Conservation (phyloP, 176 grass and related monocot genomes). For the Olyra latifolia region DNA sequence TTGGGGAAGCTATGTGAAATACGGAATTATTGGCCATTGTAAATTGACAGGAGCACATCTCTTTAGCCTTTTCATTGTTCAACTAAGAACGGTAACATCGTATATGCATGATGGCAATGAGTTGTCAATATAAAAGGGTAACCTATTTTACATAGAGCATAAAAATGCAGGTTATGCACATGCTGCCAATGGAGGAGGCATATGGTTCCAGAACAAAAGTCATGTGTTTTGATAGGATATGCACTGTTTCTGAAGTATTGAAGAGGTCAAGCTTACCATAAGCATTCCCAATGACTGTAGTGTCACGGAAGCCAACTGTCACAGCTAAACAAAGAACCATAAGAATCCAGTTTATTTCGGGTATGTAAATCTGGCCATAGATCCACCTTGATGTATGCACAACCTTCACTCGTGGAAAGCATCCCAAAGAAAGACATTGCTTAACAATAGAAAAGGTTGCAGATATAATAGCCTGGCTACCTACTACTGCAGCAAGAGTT, state of each 20-base stretch:
- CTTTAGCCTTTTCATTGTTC: background rate
- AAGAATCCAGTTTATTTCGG: conserved; percentile 82
- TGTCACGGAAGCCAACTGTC: conserved; percentile 59
- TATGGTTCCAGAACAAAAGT: background rate
- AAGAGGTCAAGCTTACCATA: conserved; percentile 62
- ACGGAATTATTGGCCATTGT: background rate
- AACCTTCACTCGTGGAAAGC: conserved; percentile 74
- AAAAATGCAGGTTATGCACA: background rate
- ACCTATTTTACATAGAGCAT: background rate
- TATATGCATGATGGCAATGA: background rate
- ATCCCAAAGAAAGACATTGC: conserved; percentile 71
- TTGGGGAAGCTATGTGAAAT: background rate
- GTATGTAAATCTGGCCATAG: conserved; percentile 81
- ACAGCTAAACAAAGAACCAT: conserved; percentile 73
- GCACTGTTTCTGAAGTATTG: background rate
- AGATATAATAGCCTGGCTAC: conserved; percentile 75
- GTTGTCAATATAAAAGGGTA: background rate
- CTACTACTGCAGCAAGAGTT: conserved; percentile 73
- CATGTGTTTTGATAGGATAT: background rate
- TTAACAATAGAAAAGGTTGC: conserved; percentile 83
- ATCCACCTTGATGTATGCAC: conserved; percentile 86
- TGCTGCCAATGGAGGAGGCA: background rate
- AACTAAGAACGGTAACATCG: background rate
- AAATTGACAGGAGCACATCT: background rate
- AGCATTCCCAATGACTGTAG: conserved; percentile 68